Evolutionary conservation across 2,329 filamentous ascomycete species (phyloP).

Genomic region (Ophiobolus disseminans): DNA sequence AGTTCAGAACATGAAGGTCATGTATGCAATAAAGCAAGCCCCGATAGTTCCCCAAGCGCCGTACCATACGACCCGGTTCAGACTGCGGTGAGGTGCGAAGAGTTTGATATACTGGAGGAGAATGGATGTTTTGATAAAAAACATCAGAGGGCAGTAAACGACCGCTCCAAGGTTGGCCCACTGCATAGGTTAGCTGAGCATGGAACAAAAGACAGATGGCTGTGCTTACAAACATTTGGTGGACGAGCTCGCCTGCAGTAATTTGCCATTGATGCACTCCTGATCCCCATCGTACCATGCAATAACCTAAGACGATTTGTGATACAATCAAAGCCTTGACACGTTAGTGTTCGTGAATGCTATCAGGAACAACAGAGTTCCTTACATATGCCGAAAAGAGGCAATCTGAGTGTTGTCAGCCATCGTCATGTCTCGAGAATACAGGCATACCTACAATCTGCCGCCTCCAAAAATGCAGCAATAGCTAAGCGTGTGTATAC

Average conservation of each 20-base stretch:
- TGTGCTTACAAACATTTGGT: slow-evolving; percentile 32
- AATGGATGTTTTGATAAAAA: slow-evolving; percentile 38
- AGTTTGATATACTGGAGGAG: slow-evolving; percentile 37
- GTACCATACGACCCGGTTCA: slow-evolving; percentile 33
- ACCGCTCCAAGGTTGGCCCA: slow-evolving; percentile 35
- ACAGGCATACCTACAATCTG: slow-evolving; percentile 28
- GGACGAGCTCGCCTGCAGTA: slow-evolving; percentile 29
- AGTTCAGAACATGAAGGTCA: slow-evolving; percentile 33
- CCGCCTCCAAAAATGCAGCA: slow-evolving; percentile 28
- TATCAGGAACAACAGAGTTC: background rate
- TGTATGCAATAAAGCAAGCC: slow-evolving; percentile 31
- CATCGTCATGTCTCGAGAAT: background rate
- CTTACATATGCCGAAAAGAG: slow-evolving; percentile 33
- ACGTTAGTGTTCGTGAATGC: slow-evolving; percentile 1
- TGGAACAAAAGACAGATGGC: background rate
- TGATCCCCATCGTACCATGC: slow-evolving; percentile 36
- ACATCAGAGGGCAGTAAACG: slow-evolving; percentile 36
- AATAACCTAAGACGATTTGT: slow-evolving; percentile 30
- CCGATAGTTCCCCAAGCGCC: slow-evolving; percentile 30
- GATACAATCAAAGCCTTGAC: slow-evolving; percentile 28
- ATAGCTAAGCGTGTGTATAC: slow-evolving; percentile 33
- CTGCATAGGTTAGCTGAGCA: slow-evolving; percentile 12
- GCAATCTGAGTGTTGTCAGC: slow-evolving; percentile 26
- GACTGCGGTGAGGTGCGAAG: slow-evolving; percentile 30
- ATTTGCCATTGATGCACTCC: slow-evolving; percentile 42